Evolutionary conservation across 108 stramenopile species (phyloP).

Genomic region (Nitzschia inconspicua): DNA sequence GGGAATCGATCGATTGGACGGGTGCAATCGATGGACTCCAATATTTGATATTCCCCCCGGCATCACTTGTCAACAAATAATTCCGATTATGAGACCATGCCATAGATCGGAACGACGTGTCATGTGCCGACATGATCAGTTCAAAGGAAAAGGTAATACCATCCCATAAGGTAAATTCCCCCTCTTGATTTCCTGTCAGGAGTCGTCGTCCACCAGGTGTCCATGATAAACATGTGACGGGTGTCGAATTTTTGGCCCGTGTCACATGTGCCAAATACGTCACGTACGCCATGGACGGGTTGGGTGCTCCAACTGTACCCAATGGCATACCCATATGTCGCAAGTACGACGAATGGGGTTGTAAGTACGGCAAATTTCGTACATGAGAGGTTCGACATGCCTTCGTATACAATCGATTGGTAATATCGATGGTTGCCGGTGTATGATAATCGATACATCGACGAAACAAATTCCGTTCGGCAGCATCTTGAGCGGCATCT

Average conservation of each 20-base stretch:
- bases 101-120: conserved; percentile 85
- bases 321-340: conserved; percentile 74
- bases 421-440: conserved; percentile 70
- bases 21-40: conserved; percentile 91
- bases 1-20: conserved; percentile 79
- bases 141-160: conserved; percentile 89
- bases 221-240: conserved; percentile 82
- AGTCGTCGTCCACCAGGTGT: conserved; percentile 87
- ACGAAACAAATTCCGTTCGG: conserved; percentile 68
- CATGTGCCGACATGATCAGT: conserved; percentile 85
- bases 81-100: conserved; percentile 89
- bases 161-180: conserved; percentile 93
- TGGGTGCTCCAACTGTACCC: conserved; percentile 36
- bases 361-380: conserved; percentile 48
- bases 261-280: conserved; percentile 84
- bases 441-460: conserved; percentile 81
- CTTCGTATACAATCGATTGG: conserved; percentile 66
- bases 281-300: conserved; percentile 49
- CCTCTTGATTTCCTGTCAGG: conserved; percentile 85
- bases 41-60: conserved; percentile 86
- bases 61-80: conserved; percentile 87
- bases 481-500: conserved; percentile 63
- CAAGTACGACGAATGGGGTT: conserved; percentile 71
- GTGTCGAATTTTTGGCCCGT: conserved; percentile 80
- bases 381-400: conserved; percentile 52